Percentiles rank a stretch among this genome's conserved stretches.
Evolutionary conservation across 306 rosid genomes (phyloP).

Genomic region (Lupinus albus): DNA sequence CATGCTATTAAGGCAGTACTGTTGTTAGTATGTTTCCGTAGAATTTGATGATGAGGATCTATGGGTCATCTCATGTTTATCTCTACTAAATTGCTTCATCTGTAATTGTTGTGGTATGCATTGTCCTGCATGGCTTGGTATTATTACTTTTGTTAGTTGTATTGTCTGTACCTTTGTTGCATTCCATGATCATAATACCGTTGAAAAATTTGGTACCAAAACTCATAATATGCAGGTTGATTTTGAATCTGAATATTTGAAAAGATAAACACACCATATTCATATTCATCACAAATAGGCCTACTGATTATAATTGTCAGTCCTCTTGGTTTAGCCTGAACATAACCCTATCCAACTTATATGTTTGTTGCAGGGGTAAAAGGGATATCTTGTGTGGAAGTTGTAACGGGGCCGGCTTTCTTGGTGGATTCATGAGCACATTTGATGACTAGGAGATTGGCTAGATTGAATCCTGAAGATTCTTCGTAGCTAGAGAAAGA

Average conservation of each 20-base stretch:
- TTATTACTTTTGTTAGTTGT: background rate
- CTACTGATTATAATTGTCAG: slow-evolving; percentile 16
- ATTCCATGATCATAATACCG: background rate
- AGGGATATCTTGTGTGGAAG: slow-evolving; percentile 79
- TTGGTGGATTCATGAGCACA: slow-evolving; percentile 93
- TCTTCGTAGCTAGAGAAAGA: slow-evolving; percentile 15
- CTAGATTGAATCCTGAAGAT: slow-evolving; percentile 30
- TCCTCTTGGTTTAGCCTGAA: slow-evolving; percentile 11
- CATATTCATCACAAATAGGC: background rate
- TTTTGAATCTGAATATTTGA: background rate
- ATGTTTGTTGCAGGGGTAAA: slow-evolving; percentile 77
- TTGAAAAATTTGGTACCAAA: background rate
- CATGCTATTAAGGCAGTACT: background rate
- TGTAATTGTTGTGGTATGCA: slow-evolving; percentile 3
- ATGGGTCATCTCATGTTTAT: background rate
- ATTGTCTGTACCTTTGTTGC: background rate
- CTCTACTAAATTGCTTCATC: background rate
- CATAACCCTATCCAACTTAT: background rate
- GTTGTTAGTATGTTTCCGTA: background rate
- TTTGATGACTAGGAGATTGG: slow-evolving; percentile 58
- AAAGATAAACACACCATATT: background rate
- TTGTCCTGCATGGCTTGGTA: background rate
- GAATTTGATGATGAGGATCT: background rate
- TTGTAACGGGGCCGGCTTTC: slow-evolving; percentile 95
- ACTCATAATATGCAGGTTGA: slow-evolving; percentile 2